Conservation (phyloP, 2,329 filamentous ascomycete species). For the Fusarium sp. region DNA sequence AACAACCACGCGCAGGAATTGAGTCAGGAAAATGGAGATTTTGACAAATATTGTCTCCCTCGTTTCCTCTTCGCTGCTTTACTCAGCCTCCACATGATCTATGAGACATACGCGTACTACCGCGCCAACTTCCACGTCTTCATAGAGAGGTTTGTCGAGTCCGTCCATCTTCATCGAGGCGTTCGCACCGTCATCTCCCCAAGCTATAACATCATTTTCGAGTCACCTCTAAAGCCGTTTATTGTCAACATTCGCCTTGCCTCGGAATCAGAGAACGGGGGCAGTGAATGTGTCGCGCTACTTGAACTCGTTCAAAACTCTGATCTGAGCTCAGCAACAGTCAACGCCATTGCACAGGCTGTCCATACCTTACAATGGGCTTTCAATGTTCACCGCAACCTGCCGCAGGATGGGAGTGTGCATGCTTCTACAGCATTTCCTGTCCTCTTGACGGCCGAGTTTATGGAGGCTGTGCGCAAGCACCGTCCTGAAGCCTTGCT, state of each 20-base stretch:
- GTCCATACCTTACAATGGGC: slow-evolving; percentile 49
- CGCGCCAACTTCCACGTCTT: slow-evolving; percentile 54
- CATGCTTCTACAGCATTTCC: slow-evolving; percentile 52
- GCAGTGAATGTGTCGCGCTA: slow-evolving; percentile 45
- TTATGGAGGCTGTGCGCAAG: slow-evolving; percentile 51
- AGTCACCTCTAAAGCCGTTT: slow-evolving; percentile 50
- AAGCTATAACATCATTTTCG: slow-evolving; percentile 51
- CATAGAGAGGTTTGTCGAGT: slow-evolving; percentile 56
- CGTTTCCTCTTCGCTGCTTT: slow-evolving; percentile 60
- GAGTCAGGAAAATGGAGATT: slow-evolving; percentile 19
- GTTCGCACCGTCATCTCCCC: slow-evolving; percentile 53
- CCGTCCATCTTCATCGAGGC: slow-evolving; percentile 57
- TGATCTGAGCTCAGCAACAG: slow-evolving; percentile 45
- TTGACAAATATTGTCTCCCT: slow-evolving; percentile 50
- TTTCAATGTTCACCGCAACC: slow-evolving; percentile 48
- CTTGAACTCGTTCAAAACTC: slow-evolving; percentile 49
- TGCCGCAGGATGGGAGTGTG: slow-evolving; percentile 39
- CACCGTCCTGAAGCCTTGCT: slow-evolving; percentile 58
- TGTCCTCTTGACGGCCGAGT: slow-evolving; percentile 49
- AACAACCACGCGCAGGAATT: slow-evolving; percentile 49
- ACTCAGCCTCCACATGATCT: slow-evolving; percentile 61
- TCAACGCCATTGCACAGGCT: slow-evolving; percentile 47
- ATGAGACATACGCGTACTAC: slow-evolving; percentile 58
- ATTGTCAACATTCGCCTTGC: slow-evolving; percentile 38
- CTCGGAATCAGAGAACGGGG: slow-evolving; percentile 20